Base-by-base conservation (phyloP, 2,329 filamentous ascomycete species). In the Curvularia spicifera region DNA sequence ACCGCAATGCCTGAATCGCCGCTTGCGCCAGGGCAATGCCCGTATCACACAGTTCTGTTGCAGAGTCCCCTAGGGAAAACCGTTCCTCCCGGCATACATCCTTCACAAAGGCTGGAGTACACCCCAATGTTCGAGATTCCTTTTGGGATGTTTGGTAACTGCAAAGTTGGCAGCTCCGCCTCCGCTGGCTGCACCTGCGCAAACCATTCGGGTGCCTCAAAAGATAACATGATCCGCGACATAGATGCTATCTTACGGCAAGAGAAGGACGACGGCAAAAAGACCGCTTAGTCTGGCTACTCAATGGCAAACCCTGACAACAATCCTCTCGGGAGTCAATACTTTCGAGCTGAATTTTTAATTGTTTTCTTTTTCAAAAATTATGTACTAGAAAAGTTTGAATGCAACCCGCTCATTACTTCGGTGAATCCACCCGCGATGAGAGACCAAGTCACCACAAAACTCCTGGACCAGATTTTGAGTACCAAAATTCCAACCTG, bases 121-220 rank as follows among this genome's bases (percentile, higher is more conserved):
- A 46, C 46, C 9, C 56, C 52, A 9, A 42, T 28, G 18, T 53
- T 15, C 12, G 43, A 45, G 3, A 24, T 53, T 24, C 51, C 56
- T 3, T 20, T 39, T 2, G 45, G 45, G 2, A 12, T 60, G 12
- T 43, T 55, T 12, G 4, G 43, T 24, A 9, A 51, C 18, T 57
- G 51, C 47, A 40, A 31, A 6, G 48, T 57, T 20, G 58, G 58
- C 1, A 58, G 46, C 29, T 54, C 58, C 7, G 31, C 55, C 15
- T 58, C 29, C 15, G 40, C n/a, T 12, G 55, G 58, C 5, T 60
- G 58, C 31, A 58, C 46, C 4, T 60, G 58, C 18, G 29, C 18
- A 24, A 26, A 57, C 5, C 13, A 44, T 26, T 5, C 12, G n/a
- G 9, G 28, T 1, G 24, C 43, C 1, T 15, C 28, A 28, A 8